phyloP scores from a whole-genome alignment of 202 grass and related monocot species.

The Saccharum hybrid region DNA sequence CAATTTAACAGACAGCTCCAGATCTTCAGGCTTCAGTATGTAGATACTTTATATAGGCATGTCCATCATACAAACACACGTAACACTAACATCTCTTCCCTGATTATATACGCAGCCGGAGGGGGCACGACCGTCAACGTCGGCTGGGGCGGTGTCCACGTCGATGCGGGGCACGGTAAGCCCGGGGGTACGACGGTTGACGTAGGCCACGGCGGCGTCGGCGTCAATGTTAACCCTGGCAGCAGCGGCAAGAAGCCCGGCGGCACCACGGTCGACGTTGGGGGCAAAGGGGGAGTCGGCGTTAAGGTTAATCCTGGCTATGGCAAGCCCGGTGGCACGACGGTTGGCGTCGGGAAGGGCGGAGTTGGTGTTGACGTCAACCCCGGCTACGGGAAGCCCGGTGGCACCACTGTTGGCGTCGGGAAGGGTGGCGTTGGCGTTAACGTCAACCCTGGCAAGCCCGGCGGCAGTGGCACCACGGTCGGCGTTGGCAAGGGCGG shows the following conservation, averaged over 20 bases:
- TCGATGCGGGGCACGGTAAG: conserved; percentile 58
- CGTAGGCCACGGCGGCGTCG: conserved; percentile 56
- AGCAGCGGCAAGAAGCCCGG: conserved; percentile 48
- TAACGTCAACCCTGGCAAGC: conserved; percentile 50
- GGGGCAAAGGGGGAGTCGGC: conserved; percentile 54
- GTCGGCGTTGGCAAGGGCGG: conserved; percentile 52
- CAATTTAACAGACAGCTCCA: background rate
- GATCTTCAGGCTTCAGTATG: background rate
- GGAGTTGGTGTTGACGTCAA: conserved; percentile 52
- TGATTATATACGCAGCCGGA: conserved; percentile 25
- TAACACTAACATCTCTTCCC: conserved; percentile 1
- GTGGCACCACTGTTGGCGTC: conserved; percentile 58
- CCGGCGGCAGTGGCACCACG: conserved; percentile 27
- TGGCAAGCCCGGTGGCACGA: conserved; percentile 63
- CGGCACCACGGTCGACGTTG: conserved; percentile 63
- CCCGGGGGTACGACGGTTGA: conserved; percentile 49
- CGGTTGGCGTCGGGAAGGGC: conserved; percentile 42
- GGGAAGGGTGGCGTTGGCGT: conserved; percentile 61
- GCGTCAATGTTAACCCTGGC: conserved; percentile 53
- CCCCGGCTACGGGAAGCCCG: conserved; percentile 42
- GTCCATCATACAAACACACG: background rate
- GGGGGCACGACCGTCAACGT: conserved; percentile 47
- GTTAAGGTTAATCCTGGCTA: conserved; percentile 52
- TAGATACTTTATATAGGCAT: background rate
- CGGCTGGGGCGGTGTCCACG: conserved; percentile 58